A percentile compares a stretch with the other conserved stretches of the same genome.
These are phyloP conservation scores for Oryza coarctata DNA, from an alignment of 176 grass and related monocot species.

Conservation along the genomic window DNA sequence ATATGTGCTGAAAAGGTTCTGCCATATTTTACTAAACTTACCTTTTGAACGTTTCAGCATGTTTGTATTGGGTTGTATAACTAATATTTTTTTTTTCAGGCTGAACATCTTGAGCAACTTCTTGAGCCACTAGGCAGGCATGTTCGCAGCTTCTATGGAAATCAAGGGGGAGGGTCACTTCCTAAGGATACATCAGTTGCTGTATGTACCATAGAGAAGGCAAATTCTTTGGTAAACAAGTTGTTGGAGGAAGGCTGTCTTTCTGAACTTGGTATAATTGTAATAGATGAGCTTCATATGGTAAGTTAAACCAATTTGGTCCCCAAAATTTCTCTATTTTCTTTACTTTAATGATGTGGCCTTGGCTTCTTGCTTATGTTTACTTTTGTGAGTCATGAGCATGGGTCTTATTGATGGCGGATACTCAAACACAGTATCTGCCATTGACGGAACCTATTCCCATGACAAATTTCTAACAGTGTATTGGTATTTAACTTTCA, in stretches of 20 bases:
- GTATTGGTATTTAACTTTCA: neutral
- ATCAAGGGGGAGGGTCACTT: slow-evolving; percentile 80
- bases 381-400: neutral
- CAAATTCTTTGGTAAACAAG: slow-evolving; percentile 90
- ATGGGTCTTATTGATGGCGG: too few relatives aligned
- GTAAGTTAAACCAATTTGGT: slow-evolving; percentile 44
- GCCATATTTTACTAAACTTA: slow-evolving; percentile 15
- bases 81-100: slow-evolving; percentile 52
- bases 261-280: slow-evolving; percentile 97
- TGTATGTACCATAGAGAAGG: slow-evolving; percentile 99
- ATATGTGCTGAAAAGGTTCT: slow-evolving; percentile 92
- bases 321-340: slow-evolving; percentile 18
- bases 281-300: slow-evolving; percentile 99
- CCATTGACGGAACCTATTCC: too few relatives aligned
- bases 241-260: slow-evolving; percentile 89
- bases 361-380: neutral
- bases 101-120: slow-evolving; percentile 91
- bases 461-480: neutral
- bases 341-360: neutral
- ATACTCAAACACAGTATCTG: too few relatives aligned
- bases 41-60: slow-evolving; percentile 25
- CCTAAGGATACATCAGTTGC: slow-evolving; percentile 95
- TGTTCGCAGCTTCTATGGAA: slow-evolving; percentile 91
- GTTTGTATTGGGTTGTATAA: slow-evolving; percentile 21
- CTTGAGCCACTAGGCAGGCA: slow-evolving; percentile 90